Percentiles rank a stretch among this genome's conserved stretches.
phyloP scores from a whole-genome alignment of 129 eudicot species.

The carrot (Daucus carota) region DH1_v3.0 NC_030389.2:34272001-34272500 shows the following conservation, averaged over 20 bases:
- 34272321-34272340: neutral
- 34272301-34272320: no score
- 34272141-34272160: neutral
- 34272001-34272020: no score
- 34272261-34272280: no score
- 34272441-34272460: neutral
- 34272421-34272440: neutral
- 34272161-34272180: neutral
- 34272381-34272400: neutral
- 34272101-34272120: constrained; percentile 5
- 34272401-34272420: neutral
- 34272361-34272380: neutral
- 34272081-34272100: constrained; percentile 20
- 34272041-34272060: neutral
- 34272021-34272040: no score
- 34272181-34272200: neutral
- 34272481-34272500: constrained; percentile 5
- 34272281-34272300: no score
- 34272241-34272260: no score
- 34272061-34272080: constrained; percentile 16
- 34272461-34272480: neutral
- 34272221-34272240: no score
- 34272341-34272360: neutral
- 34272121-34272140: neutral
- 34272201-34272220: neutral